phyloP scores from a whole-genome alignment of 75 land plant genomes.

The Adiantum capillusveneris region DNA sequence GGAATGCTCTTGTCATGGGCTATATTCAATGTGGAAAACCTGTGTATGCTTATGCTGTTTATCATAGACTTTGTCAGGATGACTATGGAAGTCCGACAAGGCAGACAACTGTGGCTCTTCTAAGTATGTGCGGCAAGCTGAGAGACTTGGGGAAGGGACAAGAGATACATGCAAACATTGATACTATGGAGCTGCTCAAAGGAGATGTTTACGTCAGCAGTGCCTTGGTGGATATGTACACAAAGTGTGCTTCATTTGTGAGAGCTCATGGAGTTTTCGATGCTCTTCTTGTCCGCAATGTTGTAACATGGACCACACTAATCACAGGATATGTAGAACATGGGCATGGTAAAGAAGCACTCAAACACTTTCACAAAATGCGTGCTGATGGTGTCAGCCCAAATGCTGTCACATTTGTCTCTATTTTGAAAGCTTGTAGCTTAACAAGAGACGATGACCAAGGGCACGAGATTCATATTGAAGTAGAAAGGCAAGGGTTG shows the following conservation, averaged over 20 bases:
- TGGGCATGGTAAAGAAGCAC: background rate
- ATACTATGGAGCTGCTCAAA: background rate
- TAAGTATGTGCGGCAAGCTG: background rate
- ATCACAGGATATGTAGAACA: conserved; percentile 1
- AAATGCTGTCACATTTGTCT: background rate
- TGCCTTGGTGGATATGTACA: conserved; percentile 1
- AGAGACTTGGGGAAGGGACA: conserved; percentile 3
- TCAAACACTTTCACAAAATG: background rate
- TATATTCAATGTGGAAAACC: conserved; percentile 3
- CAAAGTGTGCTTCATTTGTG: background rate
- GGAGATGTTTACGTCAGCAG: background rate
- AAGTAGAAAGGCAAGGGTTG: background rate
- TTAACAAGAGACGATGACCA: background rate
- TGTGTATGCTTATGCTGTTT: too few relatives aligned
- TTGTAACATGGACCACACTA: background rate
- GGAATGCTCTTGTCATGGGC: conserved; percentile 4
- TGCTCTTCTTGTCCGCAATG: background rate
- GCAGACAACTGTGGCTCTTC: background rate
- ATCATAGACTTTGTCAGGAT: too few relatives aligned
- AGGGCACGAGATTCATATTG: background rate
- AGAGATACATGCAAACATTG: background rate
- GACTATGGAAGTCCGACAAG: background rate
- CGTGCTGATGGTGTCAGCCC: background rate
- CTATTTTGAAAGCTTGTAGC: background rate
- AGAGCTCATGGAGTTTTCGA: background rate